These are phyloP conservation scores for Viola odorata DNA, from an alignment of 345 rosid species.

Conservation along the genomic window DNA sequence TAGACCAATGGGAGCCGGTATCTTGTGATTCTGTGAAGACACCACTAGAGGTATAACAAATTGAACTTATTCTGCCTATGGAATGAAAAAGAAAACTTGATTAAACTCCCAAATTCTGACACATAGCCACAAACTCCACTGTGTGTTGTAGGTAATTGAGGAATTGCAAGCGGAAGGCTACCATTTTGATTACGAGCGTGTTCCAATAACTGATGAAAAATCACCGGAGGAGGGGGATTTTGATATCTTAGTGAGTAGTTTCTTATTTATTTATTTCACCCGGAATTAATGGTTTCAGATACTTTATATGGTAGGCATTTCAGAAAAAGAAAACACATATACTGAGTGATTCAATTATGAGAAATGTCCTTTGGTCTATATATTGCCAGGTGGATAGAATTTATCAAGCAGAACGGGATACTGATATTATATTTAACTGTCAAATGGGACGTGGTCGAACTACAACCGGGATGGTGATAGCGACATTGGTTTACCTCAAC, in stretches of 20 bases:
- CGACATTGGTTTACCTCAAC: conserved; percentile 83
- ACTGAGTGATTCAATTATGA: too few species aligned
- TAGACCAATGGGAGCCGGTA: conserved; percentile 97
- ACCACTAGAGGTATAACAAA: conserved; percentile 61
- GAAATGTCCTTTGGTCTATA: conserved; percentile 2
- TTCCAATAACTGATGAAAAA: conserved; percentile 95
- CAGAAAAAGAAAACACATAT: too few species aligned
- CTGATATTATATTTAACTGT: conserved; percentile 85
- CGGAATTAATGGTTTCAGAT: neutral
- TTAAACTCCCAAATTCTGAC: conserved; percentile 17
- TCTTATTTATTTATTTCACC: conserved; percentile 2
- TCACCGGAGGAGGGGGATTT: conserved; percentile 91
- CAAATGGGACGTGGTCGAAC: conserved; percentile 99
- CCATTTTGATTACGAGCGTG: conserved; percentile 86
- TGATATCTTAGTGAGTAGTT: conserved; percentile 68
- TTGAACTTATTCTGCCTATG: conserved; percentile 16
- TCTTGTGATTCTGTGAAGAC: conserved; percentile 85
- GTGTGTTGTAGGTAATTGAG: conserved; percentile 57
- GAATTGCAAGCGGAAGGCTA: conserved; percentile 85
- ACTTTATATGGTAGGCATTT: neutral
- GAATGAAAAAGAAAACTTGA: neutral
- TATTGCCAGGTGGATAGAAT: conserved; percentile 73
- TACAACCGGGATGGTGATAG: conserved; percentile 98
- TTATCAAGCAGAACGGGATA: conserved; percentile 60
- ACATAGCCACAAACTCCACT: conserved; percentile 18